Evolutionary conservation across 345 rosid genomes (phyloP), one percentile per base, ranked within the genome.

Genomic region (Jatropha curcas): DNA sequence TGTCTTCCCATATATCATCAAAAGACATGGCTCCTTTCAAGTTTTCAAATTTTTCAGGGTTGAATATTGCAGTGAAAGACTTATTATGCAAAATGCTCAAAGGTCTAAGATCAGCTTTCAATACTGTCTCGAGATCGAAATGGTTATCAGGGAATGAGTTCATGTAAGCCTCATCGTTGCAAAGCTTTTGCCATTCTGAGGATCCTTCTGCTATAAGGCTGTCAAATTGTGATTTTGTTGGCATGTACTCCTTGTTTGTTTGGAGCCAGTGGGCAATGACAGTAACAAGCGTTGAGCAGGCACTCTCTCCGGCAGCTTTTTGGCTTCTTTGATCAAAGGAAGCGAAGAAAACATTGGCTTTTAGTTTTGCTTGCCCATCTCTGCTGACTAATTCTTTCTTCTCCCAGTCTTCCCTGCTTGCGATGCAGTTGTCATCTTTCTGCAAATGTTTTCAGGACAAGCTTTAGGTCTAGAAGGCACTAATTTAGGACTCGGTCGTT

Each of bases 1-100:
- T 77, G 27, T 81, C 80, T 16, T 68, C 73, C 90, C 94, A 86
- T 1, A 89, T 77, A 19, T 86, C 81, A 50, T 89, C 91, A 11
- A 89, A 89, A 55, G 91, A 82, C 86, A 77, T 82, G 3, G 71
- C 33, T 43, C 75, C 88, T 27, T 52, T 71, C 2, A 87, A 65
- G 33, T 69, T 76, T 17, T 76, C 76, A 5, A 89, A 87, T 48
- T 80, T 86, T 60, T 86, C 86, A 0, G 88, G 84, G 69, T 79
- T 82, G 63, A 89, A 89, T 11, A 84, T 60, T 13, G 88, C 94
- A 0, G 86, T 79, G n/a, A 78, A 85, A 3, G 91, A 89, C 34
- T 79, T 81, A 25, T 84, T 79, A 0, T 4, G 67, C 0, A 27
- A 69, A 69, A 74, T 68, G 24, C 74, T 72, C 33, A 89, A 7